phyloP scores from a whole-genome alignment of 169 alveolate genomes.

The Eimeria falciformis region DNA sequence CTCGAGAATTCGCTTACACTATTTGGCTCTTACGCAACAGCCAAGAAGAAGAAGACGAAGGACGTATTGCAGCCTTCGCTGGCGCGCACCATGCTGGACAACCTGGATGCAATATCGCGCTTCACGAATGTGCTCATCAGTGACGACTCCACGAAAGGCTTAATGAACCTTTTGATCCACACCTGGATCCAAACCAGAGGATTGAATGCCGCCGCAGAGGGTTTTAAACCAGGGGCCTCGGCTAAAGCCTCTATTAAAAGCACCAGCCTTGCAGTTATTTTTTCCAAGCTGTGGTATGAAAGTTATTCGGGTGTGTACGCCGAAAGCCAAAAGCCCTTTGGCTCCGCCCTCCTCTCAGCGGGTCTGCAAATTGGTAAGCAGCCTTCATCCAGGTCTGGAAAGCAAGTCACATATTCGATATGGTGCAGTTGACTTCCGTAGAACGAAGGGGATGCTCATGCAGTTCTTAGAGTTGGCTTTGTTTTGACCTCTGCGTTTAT shows the following conservation, averaged over 20 bases:
- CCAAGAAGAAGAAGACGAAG: background rate
- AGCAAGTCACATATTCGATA: no score
- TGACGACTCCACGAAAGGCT: background rate
- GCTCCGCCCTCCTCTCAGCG: constrained; percentile 38
- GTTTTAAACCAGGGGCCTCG: constrained; percentile 24
- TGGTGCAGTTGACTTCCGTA: no score
- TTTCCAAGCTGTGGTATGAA: constrained; percentile 68
- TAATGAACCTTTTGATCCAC: constrained; percentile 36
- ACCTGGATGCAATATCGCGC: background rate
- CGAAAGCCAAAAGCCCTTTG: constrained; percentile 53
- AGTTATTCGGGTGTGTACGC: background rate
- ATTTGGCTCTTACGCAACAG: background rate
- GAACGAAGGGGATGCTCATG: no score
- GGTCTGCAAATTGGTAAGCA: constrained; percentile 59
- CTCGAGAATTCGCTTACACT: background rate
- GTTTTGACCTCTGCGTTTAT: no score
- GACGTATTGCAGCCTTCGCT: background rate
- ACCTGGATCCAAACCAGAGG: constrained; percentile 49
- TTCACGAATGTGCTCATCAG: constrained; percentile 19
- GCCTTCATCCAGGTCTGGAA: background rate
- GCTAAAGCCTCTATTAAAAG: background rate
- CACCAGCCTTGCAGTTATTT: constrained; percentile 14
- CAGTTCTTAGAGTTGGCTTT: no score
- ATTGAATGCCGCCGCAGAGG: constrained; percentile 21
- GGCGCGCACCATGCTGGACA: background rate